Evolutionary conservation across 345 rosid genomes (phyloP).

Genomic region (Eucalyptus rudis): DNA sequence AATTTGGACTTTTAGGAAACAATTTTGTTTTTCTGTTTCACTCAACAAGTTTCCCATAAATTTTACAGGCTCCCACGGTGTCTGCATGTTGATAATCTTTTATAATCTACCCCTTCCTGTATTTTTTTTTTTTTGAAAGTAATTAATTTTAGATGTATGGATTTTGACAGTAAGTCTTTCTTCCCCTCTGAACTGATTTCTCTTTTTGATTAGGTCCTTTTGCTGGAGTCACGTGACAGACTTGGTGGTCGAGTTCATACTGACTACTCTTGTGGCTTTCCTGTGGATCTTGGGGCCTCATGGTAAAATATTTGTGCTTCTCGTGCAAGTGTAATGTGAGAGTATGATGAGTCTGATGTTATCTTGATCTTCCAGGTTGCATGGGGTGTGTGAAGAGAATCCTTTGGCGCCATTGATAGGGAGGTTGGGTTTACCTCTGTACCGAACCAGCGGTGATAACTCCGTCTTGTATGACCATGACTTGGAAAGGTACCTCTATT

Average conservation of each 20-base stretch:
- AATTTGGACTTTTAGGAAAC: background rate
- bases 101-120: background rate
- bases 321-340: background rate
- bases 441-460: constrained; percentile 93
- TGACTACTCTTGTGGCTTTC: constrained; percentile 81
- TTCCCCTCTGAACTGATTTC: background rate
- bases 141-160: background rate
- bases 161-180: background rate
- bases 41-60: background rate
- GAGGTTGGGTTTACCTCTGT: constrained; percentile 75
- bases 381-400: constrained; percentile 90
- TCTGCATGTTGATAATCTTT: background rate
- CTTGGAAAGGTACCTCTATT: constrained; percentile 53
- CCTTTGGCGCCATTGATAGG: constrained; percentile 87
- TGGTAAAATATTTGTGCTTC: constrained; percentile 24
- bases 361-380: constrained; percentile 47
- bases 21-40: background rate
- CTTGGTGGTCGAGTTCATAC: constrained; percentile 84
- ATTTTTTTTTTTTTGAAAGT: background rate
- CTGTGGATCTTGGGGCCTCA: constrained; percentile 95
- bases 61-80: background rate
- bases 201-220: constrained; percentile 36
- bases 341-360: background rate
- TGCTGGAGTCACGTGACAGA: constrained; percentile 82
- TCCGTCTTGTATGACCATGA: constrained; percentile 96